Percentiles rank a stretch among this genome's conserved stretches.
Evolutionary conservation across 768 basidiomycete species (phyloP).

Genomic region (Strobilomyces confusus): DNA sequence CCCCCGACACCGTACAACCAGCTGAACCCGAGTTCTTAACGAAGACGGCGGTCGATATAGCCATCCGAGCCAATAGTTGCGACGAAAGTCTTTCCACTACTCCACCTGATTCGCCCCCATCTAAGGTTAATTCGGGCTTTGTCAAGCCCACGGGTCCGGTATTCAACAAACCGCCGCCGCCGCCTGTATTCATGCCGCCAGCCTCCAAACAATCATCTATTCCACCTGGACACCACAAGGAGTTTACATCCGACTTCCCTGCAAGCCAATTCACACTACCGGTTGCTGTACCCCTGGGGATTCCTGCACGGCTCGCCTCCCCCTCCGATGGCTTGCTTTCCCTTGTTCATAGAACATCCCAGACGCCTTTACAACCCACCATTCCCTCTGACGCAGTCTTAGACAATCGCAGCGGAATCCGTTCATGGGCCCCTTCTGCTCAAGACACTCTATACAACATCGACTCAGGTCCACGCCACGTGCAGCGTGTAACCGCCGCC

Average conservation of each 20-base stretch:
- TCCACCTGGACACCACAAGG: slow-evolving; percentile 21
- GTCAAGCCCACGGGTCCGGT: slow-evolving; percentile 43
- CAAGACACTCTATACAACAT: slow-evolving; percentile 57
- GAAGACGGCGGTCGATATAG: slow-evolving; percentile 16
- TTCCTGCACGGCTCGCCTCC: slow-evolving; percentile 35
- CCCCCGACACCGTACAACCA: slow-evolving; percentile 33
- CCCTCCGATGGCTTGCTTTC: slow-evolving; percentile 13
- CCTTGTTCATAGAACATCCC: slow-evolving; percentile 29
- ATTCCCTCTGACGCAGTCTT: slow-evolving; percentile 49
- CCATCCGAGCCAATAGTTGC: neutral
- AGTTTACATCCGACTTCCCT: slow-evolving; percentile 34
- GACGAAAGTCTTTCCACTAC: slow-evolving; percentile 49
- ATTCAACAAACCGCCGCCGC: slow-evolving; percentile 52
- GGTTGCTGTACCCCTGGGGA: slow-evolving; percentile 42
- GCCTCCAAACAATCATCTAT: slow-evolving; percentile 13
- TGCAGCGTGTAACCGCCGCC: neutral
- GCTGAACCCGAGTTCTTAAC: slow-evolving; percentile 16
- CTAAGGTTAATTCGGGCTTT: slow-evolving; percentile 22
- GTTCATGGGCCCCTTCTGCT: slow-evolving; percentile 55
- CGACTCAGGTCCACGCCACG: slow-evolving; percentile 33
- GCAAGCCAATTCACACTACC: slow-evolving; percentile 41
- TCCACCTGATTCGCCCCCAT: slow-evolving; percentile 54
- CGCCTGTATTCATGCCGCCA: slow-evolving; percentile 25
- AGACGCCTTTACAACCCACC: slow-evolving; percentile 45
- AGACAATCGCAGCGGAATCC: slow-evolving; percentile 40